phyloP scores from a whole-genome alignment of 768 basidiomycete species.

The Pleurotus ostreatus region DNA sequence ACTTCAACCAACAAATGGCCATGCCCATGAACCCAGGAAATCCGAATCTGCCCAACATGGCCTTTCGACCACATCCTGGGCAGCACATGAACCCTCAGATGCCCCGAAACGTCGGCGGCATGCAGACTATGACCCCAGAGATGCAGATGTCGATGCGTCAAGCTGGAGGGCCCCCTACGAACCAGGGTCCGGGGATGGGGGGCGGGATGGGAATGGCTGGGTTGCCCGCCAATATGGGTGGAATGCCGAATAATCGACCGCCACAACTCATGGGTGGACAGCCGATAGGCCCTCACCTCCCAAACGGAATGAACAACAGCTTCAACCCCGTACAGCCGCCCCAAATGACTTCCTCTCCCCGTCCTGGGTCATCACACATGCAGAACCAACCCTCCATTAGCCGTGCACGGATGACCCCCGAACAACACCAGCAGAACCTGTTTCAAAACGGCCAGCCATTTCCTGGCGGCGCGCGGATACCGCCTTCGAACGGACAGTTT shows the following conservation, averaged over 20 bases:
- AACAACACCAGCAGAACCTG: constrained; percentile 26
- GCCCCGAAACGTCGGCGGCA: constrained; percentile 29
- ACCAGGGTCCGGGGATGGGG: not conserved
- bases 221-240: constrained; percentile 22
- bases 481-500: constrained; percentile 30
- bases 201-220: not conserved
- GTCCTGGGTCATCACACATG: constrained; percentile 33
- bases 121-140: constrained; percentile 37
- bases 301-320: constrained; percentile 33
- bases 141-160: constrained; percentile 34
- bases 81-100: constrained; percentile 28
- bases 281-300: constrained; percentile 25
- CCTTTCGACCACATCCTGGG: constrained; percentile 33
- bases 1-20: constrained; percentile 21
- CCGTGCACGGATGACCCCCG: constrained; percentile 42
- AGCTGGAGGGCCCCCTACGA: constrained; percentile 14
- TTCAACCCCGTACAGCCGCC: constrained; percentile 31
- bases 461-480: constrained; percentile 28
- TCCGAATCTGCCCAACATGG: constrained; percentile 30
- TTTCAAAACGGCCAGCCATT: constrained; percentile 37
- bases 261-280: constrained; percentile 47
- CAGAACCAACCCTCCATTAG: constrained; percentile 31
- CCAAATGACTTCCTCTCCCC: constrained; percentile 38
- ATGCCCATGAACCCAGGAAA: constrained; percentile 27
- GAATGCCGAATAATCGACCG: constrained; percentile 39